Conservation (phyloP, 2,329 filamentous ascomycete species). For the Fusarium nisikadoi region DNA sequence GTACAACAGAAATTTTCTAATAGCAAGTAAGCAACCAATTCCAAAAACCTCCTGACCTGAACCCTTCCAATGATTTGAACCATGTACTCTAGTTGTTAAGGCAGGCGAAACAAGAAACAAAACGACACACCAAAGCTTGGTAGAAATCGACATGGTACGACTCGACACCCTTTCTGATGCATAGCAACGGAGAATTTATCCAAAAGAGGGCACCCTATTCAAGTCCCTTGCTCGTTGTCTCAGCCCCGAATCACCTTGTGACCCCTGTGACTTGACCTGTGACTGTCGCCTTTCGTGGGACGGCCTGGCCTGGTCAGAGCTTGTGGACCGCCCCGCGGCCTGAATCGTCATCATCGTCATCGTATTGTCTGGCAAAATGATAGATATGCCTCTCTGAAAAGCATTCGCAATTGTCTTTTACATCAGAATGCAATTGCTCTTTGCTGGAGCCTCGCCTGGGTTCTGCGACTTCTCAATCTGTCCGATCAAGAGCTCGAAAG, state of each 20-base stretch:
- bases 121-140: background rate
- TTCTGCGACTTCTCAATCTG: constrained; percentile 97
- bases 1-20: constrained; percentile 7
- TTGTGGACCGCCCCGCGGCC: constrained; percentile 33
- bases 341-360: constrained; percentile 14
- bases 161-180: constrained; percentile 9
- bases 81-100: constrained; percentile 35
- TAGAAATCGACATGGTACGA: constrained; percentile 1
- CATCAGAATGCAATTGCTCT: constrained; percentile 88
- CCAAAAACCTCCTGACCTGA: constrained; percentile 3
- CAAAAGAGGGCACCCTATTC: constrained; percentile 25
- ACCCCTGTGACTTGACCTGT: constrained; percentile 6
- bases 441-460: constrained; percentile 82
- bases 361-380: constrained; percentile 11
- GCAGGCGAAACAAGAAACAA: constrained; percentile 24
- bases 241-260: constrained; percentile 25
- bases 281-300: constrained; percentile 22
- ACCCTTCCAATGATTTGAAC: constrained; percentile 30
- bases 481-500: constrained; percentile 92
- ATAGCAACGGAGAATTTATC: constrained; percentile 32
- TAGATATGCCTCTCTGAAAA: background rate
- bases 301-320: constrained; percentile 6
- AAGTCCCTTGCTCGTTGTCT: constrained; percentile 30
- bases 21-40: background rate
- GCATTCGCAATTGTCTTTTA: constrained; percentile 52